Evolutionary conservation across 176 grass and related monocot genomes (phyloP).

Genomic region (Hyparrhenia diplandra): DNA sequence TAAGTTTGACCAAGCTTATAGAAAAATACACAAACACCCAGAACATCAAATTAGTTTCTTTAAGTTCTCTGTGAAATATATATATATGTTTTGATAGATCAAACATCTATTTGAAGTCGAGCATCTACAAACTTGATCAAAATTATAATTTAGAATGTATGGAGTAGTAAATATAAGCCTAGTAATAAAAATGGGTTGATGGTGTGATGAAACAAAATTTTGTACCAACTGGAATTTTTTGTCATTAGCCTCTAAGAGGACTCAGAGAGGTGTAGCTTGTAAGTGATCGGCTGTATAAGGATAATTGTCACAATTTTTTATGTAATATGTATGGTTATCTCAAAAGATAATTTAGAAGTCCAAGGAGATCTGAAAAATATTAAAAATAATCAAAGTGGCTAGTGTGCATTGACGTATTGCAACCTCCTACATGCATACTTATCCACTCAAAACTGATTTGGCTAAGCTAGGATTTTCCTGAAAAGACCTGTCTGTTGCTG

Average conservation of each 20-base stretch:
- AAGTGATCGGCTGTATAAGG: neutral
- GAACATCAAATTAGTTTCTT: neutral
- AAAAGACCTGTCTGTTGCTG: slow-evolving; percentile 1
- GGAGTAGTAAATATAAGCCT: neutral
- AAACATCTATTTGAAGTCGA: too few relatives aligned
- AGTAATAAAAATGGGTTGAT: neutral
- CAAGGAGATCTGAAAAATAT: neutral
- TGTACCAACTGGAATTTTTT: neutral
- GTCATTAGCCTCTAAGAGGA: neutral
- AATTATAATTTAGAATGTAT: neutral
- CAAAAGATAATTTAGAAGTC: neutral
- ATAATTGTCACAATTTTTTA: neutral
- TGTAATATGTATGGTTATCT: too few relatives aligned
- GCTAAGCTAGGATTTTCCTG: slow-evolving; percentile 22
- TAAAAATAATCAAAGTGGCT: neutral
- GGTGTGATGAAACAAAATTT: too few relatives aligned
- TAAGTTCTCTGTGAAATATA: neutral
- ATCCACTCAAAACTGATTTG: slow-evolving; percentile 26
- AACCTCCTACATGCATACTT: neutral
- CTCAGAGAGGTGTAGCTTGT: too few relatives aligned
- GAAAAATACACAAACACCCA: neutral
- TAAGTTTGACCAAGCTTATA: neutral
- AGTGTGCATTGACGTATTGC: neutral
- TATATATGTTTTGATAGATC: too few relatives aligned
- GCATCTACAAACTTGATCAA: too few relatives aligned